phyloP scores from a whole-genome alignment of 2,329 filamentous ascomycete species.

The Exophiala sideris region DNA sequence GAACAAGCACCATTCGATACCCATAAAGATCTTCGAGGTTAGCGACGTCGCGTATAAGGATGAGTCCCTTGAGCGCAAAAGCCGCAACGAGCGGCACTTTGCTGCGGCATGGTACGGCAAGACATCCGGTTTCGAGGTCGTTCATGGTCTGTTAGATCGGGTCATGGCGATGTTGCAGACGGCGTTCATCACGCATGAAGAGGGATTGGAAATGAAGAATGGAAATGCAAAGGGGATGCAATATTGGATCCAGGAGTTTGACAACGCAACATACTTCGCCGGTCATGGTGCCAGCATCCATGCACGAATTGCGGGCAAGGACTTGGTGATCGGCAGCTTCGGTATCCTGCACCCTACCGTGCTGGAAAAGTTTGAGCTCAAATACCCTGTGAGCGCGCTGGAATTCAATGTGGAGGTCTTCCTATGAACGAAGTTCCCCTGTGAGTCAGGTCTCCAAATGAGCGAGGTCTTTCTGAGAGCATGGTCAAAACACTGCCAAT shows the following conservation, averaged over 20 bases:
- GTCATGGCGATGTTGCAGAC: constrained; percentile 85
- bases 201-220: constrained; percentile 57
- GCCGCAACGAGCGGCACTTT: constrained; percentile 90
- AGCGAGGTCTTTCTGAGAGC: too few relatives aligned
- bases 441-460: neutral
- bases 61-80: constrained; percentile 72
- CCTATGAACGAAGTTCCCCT: constrained; percentile 51
- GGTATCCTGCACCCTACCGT: constrained; percentile 92
- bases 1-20: constrained; percentile 83
- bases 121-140: constrained; percentile 88
- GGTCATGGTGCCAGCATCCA: constrained; percentile 86
- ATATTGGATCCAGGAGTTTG: constrained; percentile 93
- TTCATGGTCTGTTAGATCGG: constrained; percentile 90
- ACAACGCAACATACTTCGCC: constrained; percentile 86
- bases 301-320: constrained; percentile 69
- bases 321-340: constrained; percentile 77
- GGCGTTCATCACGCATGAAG: constrained; percentile 73
- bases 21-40: constrained; percentile 89
- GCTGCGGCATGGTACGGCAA: constrained; percentile 95
- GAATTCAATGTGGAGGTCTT: constrained; percentile 95
- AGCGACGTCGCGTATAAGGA: constrained; percentile 93
- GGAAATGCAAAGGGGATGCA: constrained; percentile 57
- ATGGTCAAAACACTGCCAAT: too few relatives aligned
- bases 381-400: constrained; percentile 87
- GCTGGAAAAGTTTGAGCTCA: constrained; percentile 88